A percentile compares a stretch with the other conserved stretches of the same genome.
These are phyloP conservation scores for Vicia sativa DNA, from an alignment of 306 rosid genomes.

Conservation along the genomic window DNA sequence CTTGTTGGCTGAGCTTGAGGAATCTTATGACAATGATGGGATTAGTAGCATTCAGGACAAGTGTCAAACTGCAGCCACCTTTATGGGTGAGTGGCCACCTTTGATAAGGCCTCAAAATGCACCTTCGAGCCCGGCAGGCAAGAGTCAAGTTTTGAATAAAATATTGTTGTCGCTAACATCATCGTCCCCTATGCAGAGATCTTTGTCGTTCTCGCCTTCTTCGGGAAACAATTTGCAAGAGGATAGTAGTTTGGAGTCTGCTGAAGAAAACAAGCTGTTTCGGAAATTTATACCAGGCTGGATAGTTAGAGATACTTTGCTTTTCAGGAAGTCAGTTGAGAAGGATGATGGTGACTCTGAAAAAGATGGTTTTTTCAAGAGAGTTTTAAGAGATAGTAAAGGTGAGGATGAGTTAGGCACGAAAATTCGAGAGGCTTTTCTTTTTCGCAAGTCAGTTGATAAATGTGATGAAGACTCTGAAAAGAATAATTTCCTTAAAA, in stretches of 20 bases:
- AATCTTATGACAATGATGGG: conserved; percentile 89
- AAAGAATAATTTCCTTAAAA: conserved; percentile 82
- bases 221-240: conserved; percentile 59
- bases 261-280: conserved; percentile 80
- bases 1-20: conserved; percentile 89
- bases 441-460: conserved; percentile 73
- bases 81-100: conserved; percentile 89
- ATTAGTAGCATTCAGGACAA: conserved; percentile 85
- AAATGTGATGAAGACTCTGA: conserved; percentile 75
- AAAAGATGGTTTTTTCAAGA: conserved; percentile 88
- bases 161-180: conserved; percentile 71
- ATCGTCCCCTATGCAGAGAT: conserved; percentile 63
- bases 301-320: conserved; percentile 83
- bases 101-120: conserved; percentile 58
- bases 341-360: conserved; percentile 77
- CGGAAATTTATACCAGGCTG: conserved; percentile 78
- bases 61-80: conserved; percentile 86
- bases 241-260: conserved; percentile 59
- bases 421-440: conserved; percentile 74
- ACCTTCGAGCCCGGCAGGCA: conserved; percentile 57
- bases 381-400: conserved; percentile 81
- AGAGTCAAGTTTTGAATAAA: conserved; percentile 74
- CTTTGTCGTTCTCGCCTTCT: conserved; percentile 68
- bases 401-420: conserved; percentile 78
- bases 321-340: conserved; percentile 80